Percentiles rank a stretch among this genome's conserved stretches.
Conservation (phyloP, 306 rosid genomes). For the Quercus suber region DNA sequence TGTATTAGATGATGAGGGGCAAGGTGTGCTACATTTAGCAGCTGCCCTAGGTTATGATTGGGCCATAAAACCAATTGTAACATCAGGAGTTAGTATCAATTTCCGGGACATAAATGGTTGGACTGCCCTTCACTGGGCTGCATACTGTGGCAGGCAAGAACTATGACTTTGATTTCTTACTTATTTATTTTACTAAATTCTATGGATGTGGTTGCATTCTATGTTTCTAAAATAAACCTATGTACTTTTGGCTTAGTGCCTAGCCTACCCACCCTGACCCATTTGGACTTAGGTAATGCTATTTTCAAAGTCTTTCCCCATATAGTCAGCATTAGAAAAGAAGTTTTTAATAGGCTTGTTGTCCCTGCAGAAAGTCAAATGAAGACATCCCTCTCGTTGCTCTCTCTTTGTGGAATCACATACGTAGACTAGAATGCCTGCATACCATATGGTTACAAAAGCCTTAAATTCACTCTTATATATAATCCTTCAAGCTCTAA, state of each 20-base stretch:
- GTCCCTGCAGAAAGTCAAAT: neutral
- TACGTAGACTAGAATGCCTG: neutral
- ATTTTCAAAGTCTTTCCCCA: neutral
- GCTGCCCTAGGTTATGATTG: slow-evolving; percentile 85
- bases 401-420: neutral
- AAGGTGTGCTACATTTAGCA: slow-evolving; percentile 73
- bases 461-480: neutral
- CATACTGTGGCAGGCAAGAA: slow-evolving; percentile 77
- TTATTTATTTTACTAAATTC: neutral
- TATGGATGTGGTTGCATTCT: slow-evolving; percentile 9
- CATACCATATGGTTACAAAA: neutral
- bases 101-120: slow-evolving; percentile 86
- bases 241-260: neutral
- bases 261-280: neutral
- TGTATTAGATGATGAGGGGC: slow-evolving; percentile 67
- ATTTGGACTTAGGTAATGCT: neutral
- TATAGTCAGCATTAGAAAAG: neutral
- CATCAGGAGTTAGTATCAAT: slow-evolving; percentile 76
- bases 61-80: slow-evolving; percentile 68
- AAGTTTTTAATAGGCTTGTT: neutral
- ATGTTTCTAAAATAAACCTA: neutral
- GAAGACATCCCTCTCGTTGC: neutral
- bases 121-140: slow-evolving; percentile 97
- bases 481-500: neutral
- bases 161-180: slow-evolving; percentile 7